Conservation (phyloP, 2,329 filamentous ascomycete genomes). For the Phyllosticta citrichinensis region DNA sequence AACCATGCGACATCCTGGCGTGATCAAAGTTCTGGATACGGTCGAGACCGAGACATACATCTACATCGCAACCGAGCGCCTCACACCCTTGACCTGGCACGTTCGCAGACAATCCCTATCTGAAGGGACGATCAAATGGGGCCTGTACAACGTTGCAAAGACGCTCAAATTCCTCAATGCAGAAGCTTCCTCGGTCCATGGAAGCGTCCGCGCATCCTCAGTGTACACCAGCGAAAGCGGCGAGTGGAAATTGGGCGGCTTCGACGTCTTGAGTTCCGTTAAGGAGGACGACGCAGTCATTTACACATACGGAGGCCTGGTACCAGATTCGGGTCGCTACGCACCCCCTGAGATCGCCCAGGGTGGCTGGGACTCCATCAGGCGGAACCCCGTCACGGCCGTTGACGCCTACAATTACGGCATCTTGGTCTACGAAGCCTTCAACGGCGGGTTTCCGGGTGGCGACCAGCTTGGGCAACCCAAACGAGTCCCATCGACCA, state of each 20-base stretch:
- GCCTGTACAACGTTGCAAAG: conserved; percentile 77
- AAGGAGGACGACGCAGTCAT: conserved; percentile 94
- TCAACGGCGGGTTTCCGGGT: conserved; percentile 73
- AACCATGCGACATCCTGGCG: conserved; percentile 85
- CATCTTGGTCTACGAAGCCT: conserved; percentile 76
- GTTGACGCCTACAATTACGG: conserved; percentile 85
- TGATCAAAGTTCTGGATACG: conserved; percentile 88
- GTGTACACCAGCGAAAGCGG: conserved; percentile 92
- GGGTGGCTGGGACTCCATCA: conserved; percentile 84
- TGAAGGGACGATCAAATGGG: conserved; percentile 95
- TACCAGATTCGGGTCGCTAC: conserved; percentile 78
- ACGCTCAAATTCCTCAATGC: conserved; percentile 95
- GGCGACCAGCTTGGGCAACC: conserved; percentile 75
- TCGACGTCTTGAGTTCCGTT: conserved; percentile 86
- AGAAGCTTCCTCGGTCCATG: conserved; percentile 85
- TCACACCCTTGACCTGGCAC: conserved; percentile 82
- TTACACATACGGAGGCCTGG: conserved; percentile 78
- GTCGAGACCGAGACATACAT: conserved; percentile 95
- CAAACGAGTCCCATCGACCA: conserved; percentile 73
- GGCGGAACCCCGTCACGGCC: conserved; percentile 68
- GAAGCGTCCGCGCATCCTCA: conserved; percentile 72
- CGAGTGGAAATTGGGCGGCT: conserved; percentile 93
- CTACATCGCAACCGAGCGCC: conserved; percentile 88
- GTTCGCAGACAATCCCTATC: conserved; percentile 78
- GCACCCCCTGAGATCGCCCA: conserved; percentile 78